Conservation (phyloP, 139 green algal species). For the Bryopsis sp. region DNA sequence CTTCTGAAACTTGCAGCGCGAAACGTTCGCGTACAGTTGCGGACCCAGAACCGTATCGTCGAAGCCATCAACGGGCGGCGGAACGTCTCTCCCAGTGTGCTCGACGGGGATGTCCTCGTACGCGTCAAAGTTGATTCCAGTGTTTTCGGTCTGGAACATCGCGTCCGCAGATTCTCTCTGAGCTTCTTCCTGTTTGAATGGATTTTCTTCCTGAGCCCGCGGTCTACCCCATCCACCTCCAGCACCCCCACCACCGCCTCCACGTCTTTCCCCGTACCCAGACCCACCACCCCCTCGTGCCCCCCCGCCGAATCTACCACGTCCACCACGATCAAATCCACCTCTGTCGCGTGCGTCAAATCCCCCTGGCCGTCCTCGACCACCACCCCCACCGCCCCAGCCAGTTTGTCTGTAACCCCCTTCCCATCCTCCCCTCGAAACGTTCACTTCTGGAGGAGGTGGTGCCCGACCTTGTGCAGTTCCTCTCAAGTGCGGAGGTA, state of each 20-base stretch:
- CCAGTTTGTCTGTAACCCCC: constrained; percentile 27
- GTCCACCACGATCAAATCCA: no score
- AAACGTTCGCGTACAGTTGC: constrained; percentile 77
- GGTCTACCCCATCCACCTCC: constrained; percentile 26
- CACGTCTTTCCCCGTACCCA: constrained; percentile 29
- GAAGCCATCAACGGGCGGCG: constrained; percentile 72
- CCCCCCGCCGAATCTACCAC: constrained; percentile 20
- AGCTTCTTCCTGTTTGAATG: constrained; percentile 30
- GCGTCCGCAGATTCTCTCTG: constrained; percentile 25
- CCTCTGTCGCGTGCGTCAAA: constrained; percentile 20
- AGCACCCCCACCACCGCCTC: constrained; percentile 32
- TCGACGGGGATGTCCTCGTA: constrained; percentile 99
- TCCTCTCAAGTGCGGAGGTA: constrained; percentile 61
- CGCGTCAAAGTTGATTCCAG: constrained; percentile 95
- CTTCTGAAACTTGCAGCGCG: constrained; percentile 94
- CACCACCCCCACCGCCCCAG: constrained; percentile 24
- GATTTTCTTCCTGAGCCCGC: constrained; percentile 25
- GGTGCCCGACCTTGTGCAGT: constrained; percentile 27
- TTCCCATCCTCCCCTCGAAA: constrained; percentile 13
- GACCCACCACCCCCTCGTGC: constrained; percentile 15
- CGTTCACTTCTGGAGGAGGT: constrained; percentile 22
- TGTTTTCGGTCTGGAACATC: constrained; percentile 81
- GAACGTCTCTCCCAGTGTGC: constrained; percentile 73
- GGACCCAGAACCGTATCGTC: constrained; percentile 70
- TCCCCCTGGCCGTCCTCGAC: constrained; percentile 22